A percentile compares a stretch with the other conserved stretches of the same genome.
These are phyloP conservation scores for Gigaspora rosea DNA, from an alignment of 192 early-diverging fungal genomes.

Conservation along the genomic window DNA sequence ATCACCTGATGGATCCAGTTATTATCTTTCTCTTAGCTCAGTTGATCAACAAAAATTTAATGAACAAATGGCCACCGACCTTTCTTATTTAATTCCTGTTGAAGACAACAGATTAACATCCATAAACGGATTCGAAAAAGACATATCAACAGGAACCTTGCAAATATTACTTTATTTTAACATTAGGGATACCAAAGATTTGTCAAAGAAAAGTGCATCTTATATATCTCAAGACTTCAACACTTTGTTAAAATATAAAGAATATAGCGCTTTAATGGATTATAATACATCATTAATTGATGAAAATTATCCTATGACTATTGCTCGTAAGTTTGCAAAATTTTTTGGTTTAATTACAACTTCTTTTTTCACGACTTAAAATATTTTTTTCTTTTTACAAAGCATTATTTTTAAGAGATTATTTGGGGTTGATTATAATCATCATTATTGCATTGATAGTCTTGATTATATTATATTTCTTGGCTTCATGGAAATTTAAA, in stretches of 20 bases:
- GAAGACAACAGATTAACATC: background rate
- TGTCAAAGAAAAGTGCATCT: background rate
- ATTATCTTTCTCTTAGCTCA: background rate
- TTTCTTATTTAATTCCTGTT: background rate
- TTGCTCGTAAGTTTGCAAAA: background rate
- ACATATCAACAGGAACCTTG: background rate
- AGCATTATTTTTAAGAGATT: no score
- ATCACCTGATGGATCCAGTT: background rate
- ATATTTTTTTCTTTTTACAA: no score
- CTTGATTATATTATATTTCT: no score
- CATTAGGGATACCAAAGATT: background rate
- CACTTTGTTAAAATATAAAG: background rate
- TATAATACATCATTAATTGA: background rate
- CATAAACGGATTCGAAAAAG: background rate
- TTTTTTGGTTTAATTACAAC: background rate
- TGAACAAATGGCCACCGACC: background rate
- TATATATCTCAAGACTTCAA: background rate
- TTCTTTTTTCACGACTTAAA: no score
- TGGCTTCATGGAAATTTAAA: no score
- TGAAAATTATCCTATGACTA: background rate
- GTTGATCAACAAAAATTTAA: background rate
- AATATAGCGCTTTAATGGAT: background rate
- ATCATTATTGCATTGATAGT: no score
- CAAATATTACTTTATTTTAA: background rate
- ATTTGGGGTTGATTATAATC: no score